Percentiles rank a stretch among this genome's conserved stretches.
Conservation (phyloP, 352 stramenopile genomes). For the Phytophthora podocarpi region DNA sequence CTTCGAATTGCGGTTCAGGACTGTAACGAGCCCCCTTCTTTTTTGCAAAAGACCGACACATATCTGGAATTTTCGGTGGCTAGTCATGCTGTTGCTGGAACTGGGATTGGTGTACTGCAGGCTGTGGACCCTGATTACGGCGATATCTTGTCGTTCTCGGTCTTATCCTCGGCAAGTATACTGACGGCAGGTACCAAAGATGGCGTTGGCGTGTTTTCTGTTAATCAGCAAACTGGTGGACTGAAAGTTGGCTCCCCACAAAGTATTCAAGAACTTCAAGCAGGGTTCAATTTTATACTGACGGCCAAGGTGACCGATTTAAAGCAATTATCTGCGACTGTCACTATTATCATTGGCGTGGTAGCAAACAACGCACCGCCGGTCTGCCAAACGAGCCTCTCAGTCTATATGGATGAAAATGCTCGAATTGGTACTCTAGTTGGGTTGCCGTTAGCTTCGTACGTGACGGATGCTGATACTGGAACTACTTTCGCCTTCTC, state of each 20-base stretch:
- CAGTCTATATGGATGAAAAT: conserved; percentile 27
- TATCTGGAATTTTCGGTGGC: conserved; percentile 9
- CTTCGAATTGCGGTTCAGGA: conserved; percentile 19
- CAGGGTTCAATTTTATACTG: conserved; percentile 14
- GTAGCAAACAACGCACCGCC: conserved; percentile 23
- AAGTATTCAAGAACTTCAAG: conserved; percentile 14
- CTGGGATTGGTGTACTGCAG: conserved; percentile 21
- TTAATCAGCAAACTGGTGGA: conserved; percentile 24
- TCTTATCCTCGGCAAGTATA: not conserved
- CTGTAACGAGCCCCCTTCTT: conserved; percentile 26
- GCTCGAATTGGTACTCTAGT: conserved; percentile 16
- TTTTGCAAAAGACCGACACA: not conserved
- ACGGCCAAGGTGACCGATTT: conserved; percentile 19
- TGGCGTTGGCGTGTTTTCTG: conserved; percentile 21
- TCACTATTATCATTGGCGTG: conserved; percentile 13
- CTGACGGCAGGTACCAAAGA: not conserved
- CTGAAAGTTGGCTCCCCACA: conserved; percentile 7
- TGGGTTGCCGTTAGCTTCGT: conserved; percentile 13
- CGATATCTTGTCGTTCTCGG: conserved; percentile 22
- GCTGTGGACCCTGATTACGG: conserved; percentile 25
- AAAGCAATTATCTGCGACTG: not conserved
- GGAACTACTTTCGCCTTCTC: conserved; percentile 30
- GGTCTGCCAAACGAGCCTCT: conserved; percentile 4
- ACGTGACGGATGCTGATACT: conserved; percentile 27
- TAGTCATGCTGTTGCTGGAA: conserved; percentile 22